Conservation (phyloP, 2,329 filamentous ascomycete genomes). For the Fusarium sp. region DNA sequence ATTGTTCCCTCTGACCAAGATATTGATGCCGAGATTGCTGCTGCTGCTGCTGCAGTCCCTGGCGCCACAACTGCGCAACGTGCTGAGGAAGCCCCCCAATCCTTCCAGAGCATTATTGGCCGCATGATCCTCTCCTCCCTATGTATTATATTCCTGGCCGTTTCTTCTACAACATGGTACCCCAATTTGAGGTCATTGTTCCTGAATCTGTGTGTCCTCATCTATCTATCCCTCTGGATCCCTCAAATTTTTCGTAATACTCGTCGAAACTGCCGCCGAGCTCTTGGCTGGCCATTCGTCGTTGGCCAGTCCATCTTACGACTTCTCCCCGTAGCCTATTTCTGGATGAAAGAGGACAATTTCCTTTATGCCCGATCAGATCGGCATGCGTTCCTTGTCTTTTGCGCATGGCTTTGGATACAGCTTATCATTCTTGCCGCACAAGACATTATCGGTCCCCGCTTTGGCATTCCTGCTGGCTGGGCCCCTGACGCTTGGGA, state of each 20-base stretch:
- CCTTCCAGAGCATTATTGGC: conserved; percentile 66
- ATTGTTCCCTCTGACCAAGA: conserved; percentile 73
- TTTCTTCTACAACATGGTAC: conserved; percentile 70
- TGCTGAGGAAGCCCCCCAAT: conserved; percentile 45
- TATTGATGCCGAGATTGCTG: conserved; percentile 67
- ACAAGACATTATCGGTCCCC: conserved; percentile 86
- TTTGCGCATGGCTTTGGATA: conserved; percentile 82
- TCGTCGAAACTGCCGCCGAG: conserved; percentile 89
- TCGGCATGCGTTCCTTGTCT: conserved; percentile 66
- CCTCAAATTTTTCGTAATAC: conserved; percentile 93
- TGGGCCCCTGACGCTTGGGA: conserved; percentile 85
- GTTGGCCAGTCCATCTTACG: conserved; percentile 83
- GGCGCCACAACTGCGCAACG: conserved; percentile 36
- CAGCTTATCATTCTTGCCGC: conserved; percentile 81
- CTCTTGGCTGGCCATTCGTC: conserved; percentile 91
- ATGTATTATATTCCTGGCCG: conserved; percentile 65
- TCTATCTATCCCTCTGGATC: conserved; percentile 89
- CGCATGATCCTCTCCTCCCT: conserved; percentile 66
- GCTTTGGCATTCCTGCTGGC: conserved; percentile 81
- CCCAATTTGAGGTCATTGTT: conserved; percentile 63
- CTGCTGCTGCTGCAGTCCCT: conserved; percentile 49
- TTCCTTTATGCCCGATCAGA: conserved; percentile 81
- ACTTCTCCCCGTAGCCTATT: conserved; percentile 83
- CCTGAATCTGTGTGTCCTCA: conserved; percentile 71
- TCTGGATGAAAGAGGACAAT: conserved; percentile 81